Evolutionary conservation across 495 filamentous ascomycete species (phyloP), one percentile per base, ranked within the genome.

Genomic region (Parachaetomium inaequale): DNA sequence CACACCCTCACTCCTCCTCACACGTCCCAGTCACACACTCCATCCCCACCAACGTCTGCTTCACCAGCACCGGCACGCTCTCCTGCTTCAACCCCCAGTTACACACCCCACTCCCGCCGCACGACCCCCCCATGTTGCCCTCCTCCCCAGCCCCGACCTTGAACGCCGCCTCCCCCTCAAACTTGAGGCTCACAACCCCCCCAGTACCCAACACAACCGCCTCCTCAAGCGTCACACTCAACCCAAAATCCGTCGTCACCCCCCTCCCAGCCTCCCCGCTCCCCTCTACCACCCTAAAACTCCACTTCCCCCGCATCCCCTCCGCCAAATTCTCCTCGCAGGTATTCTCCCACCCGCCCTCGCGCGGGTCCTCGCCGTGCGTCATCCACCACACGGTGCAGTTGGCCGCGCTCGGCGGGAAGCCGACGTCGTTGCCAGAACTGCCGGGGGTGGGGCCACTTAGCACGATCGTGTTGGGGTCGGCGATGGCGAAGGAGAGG

Each of bases 391-490:
- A 10, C 29, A 56, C 34, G 26, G 10, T 42, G 54, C 54, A 56
- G 54, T 56, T 56, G 36, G 36, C 54, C 15, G 21, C 1, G 2
- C 2, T 4, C 25, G 54, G 54, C 26, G 17, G 5, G 31, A 53
- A 53, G 29, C 2, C 31, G 7, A 29, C 50, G 29, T 32, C 31
- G 29, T 29, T 29, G 19, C 19, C 36, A 29, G 2, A 17, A 2
- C 50, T 29, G 19, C 19, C 36, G 50, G 2, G 29, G 6, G 50
- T 53, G 1, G 15, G 4, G 36, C 54, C 54, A 2, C n/a, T n/a
- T n/a, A 56, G 21, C 34, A 10, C 11, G 54, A 56, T 40, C 21
- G 34, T 56, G 54, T 56, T 56, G 15, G 54, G 54, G 54, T 56
- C 54, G 11, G 3, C 0, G 34, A 56, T 43, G 54, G 21, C 6